Percentiles rank a stretch among this genome's conserved stretches.
Evolutionary conservation across 176 grass and related monocot species (phyloP).

Genomic region (Cymbopogon citratus): DNA sequence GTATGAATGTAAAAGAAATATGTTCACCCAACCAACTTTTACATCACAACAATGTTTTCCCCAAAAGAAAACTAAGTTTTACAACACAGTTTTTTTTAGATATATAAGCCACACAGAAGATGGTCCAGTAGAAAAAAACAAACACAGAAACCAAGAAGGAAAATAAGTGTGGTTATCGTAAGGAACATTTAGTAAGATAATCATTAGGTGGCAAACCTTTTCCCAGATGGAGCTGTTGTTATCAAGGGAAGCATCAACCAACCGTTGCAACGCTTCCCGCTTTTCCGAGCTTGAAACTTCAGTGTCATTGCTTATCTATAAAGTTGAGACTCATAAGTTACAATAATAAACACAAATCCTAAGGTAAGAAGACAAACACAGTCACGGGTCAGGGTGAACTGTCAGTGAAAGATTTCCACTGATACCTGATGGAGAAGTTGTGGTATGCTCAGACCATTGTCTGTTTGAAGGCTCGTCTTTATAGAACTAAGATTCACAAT

Average conservation of each 20-base stretch:
- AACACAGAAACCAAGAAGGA: not conserved
- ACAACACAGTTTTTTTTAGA: not conserved
- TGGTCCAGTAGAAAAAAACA: not conserved
- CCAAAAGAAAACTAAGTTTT: not conserved
- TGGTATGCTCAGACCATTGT: slow-evolving; percentile 67
- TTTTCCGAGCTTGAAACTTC: slow-evolving; percentile 73
- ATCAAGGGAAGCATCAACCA: slow-evolving; percentile 65
- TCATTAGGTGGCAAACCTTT: slow-evolving; percentile 63
- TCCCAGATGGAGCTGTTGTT: slow-evolving; percentile 82
- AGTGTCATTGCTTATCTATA: slow-evolving; percentile 69
- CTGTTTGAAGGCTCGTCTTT: slow-evolving; percentile 46
- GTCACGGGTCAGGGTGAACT: not conserved
- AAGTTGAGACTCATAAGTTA: slow-evolving; percentile 11
- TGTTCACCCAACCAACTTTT: not conserved
- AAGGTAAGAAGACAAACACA: slow-evolving; percentile 21
- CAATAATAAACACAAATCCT: not conserved
- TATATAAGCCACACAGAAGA: not conserved
- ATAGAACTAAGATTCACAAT: slow-evolving; percentile 46
- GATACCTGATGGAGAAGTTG: slow-evolving; percentile 90
- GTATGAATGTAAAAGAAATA: not conserved
- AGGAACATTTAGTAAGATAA: slow-evolving; percentile 9
- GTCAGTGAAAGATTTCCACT: slow-evolving; percentile 8
- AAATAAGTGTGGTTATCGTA: slow-evolving; percentile 3
- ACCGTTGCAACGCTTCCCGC: slow-evolving; percentile 69
- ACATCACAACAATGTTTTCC: not conserved